These are phyloP conservation scores for Clavariopsis aquatica DNA, from an alignment of 495 filamentous ascomycete species.

Conservation along the genomic window DNA sequence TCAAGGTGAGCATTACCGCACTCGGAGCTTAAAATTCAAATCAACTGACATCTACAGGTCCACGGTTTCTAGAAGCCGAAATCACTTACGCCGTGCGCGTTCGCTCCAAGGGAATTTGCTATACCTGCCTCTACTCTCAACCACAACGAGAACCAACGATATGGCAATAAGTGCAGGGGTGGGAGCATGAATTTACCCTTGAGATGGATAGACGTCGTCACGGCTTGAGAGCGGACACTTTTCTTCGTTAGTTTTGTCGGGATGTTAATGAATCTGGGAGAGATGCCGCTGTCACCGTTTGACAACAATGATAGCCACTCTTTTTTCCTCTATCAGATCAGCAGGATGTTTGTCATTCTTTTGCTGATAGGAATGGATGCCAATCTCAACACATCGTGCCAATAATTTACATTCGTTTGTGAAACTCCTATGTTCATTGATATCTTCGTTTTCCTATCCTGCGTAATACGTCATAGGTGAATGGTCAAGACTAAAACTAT, in stretches of 20 bases:
- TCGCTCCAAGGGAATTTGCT: conserved; percentile 10
- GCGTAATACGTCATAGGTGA: too few relatives aligned
- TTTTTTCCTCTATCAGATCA: conserved; percentile 3
- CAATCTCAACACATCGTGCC: not conserved
- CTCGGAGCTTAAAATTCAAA: not conserved
- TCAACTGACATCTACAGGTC: conserved; percentile 50
- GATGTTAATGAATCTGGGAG: conserved; percentile 8
- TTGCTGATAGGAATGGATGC: conserved; percentile 12
- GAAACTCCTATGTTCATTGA: too few relatives aligned
- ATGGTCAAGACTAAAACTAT: too few relatives aligned
- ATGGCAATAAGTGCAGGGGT: conserved; percentile 6
- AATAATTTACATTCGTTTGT: too few relatives aligned
- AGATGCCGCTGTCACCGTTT: not conserved
- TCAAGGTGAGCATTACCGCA: conserved; percentile 66
- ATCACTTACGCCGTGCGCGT: conserved; percentile 36
- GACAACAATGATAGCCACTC: not conserved
- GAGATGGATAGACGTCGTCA: not conserved
- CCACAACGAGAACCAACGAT: conserved; percentile 2
- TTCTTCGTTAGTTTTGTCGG: conserved; percentile 12
- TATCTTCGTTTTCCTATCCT: too few relatives aligned
- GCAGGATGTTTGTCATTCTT: conserved; percentile 11
- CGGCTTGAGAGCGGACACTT: conserved; percentile 8
- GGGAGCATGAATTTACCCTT: conserved; percentile 28
- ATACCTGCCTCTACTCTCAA: not conserved
- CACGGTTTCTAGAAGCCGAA: conserved; percentile 68